A percentile compares a stretch with the other conserved stretches of the same genome.
Evolutionary conservation across 2,329 filamentous ascomycete genomes (phyloP).

Genomic region (Rachicladosporium sp.): DNA sequence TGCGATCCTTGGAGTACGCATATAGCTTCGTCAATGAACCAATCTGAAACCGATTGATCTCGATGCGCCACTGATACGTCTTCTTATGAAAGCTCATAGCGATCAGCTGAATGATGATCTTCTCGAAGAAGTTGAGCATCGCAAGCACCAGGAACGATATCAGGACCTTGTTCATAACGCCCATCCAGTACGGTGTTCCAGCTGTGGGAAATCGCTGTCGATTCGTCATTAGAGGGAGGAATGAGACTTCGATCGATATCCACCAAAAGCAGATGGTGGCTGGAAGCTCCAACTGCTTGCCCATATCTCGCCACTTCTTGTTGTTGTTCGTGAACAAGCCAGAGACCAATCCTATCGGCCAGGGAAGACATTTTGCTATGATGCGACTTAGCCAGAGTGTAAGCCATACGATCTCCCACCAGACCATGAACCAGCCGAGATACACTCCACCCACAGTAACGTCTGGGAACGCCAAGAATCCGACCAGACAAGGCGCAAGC

Average conservation of each 20-base stretch:
- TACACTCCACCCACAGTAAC: conserved; percentile 58
- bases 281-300: conserved; percentile 71
- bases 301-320: conserved; percentile 90
- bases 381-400: conserved; percentile 68
- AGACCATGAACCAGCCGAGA: conserved; percentile 85
- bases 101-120: conserved; percentile 89
- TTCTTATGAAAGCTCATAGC: conserved; percentile 84
- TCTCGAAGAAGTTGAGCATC: conserved; percentile 74
- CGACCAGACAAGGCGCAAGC: conserved; percentile 56
- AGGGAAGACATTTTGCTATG: conserved; percentile 52
- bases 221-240: conserved; percentile 66
- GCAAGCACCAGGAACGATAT: conserved; percentile 65
- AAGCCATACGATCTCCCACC: conserved; percentile 88
- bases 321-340: conserved; percentile 72
- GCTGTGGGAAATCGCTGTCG: conserved; percentile 24
- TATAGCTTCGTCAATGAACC: conserved; percentile 53
- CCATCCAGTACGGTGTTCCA: conserved; percentile 54
- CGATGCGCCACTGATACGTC: conserved; percentile 82
- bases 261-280: conserved; percentile 86
- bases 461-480: conserved; percentile 43
- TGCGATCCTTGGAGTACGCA: conserved; percentile 51
- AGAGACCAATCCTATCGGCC: conserved; percentile 49
- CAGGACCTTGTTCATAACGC: conserved; percentile 71
- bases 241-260: conserved; percentile 74
- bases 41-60: conserved; percentile 85